Evolutionary conservation across 1,284 basidiomycete species (phyloP), one percentile per base, ranked within the genome.

Genomic region (Ustilago cynodontis): DNA sequence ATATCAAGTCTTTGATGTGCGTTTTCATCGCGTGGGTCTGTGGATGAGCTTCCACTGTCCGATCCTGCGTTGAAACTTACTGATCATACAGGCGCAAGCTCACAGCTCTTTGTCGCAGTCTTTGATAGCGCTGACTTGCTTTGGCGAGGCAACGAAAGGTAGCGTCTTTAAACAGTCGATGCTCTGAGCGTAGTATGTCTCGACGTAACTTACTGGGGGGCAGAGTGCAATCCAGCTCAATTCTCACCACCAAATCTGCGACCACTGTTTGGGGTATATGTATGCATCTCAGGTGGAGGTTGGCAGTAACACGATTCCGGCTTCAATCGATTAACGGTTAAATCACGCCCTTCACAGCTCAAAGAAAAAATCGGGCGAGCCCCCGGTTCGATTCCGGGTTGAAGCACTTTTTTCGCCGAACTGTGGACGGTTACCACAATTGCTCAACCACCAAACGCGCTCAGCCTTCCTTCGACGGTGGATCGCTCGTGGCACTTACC

Each of bases 311-410:
- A 14, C 13, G 41, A 18, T 33, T 22, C 5, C n/a, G 16, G 70
- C 70, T 60, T 49, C 64, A 65, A 70, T 75, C 62, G 71, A 75
- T 75, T 75, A 75, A 66, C 71, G 71, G 71, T 75, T 54, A 75
- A 70, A 75, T 75, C 71, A 66, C 60, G 59, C 71, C 63, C 71
- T 75, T 75, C 71, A 75, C 71, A 74, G 31, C 31, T 33, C 31
- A 33, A 5, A 6, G 11, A 33, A 33, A 33, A 33, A 6, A 33
- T 33, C 71, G 71, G 63, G 71, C 43, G 67, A 70, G 67, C 66
- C 63, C 71, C 57, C 62, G 71, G 71, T 75, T 75, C 71, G 71
- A 75, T 75, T 75, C 71, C 71, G 62, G 57, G 71, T 70, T 65
- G 66, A 49, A 54, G 63, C 66, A 73, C 51, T 18, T 45, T 57